Conservation (phyloP, 148 eudicot species). For the Camellia sinensis region DNA sequence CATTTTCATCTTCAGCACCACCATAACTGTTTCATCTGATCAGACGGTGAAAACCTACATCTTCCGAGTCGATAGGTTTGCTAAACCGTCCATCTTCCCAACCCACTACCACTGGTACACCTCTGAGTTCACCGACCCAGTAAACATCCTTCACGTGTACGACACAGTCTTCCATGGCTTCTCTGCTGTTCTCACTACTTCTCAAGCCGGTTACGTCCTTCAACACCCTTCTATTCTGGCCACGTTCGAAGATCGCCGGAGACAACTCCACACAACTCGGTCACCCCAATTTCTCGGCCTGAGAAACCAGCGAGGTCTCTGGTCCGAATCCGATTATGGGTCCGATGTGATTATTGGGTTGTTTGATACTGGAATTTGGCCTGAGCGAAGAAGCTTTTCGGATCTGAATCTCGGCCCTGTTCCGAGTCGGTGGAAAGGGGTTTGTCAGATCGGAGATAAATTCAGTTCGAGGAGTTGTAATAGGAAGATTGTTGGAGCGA, state of each 20-base stretch:
- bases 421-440: constrained; percentile 72
- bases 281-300: constrained; percentile 95
- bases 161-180: constrained; percentile 83
- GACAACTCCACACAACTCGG: constrained; percentile 83
- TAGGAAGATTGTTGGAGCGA: constrained; percentile 68
- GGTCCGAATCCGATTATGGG: constrained; percentile 96
- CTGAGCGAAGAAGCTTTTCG: constrained; percentile 75
- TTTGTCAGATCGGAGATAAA: constrained; percentile 54
- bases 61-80: constrained; percentile 39
- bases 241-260: constrained; percentile 59
- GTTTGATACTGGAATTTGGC: constrained; percentile 90
- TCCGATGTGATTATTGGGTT: constrained; percentile 83
- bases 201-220: constrained; percentile 37
- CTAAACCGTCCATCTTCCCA: constrained; percentile 78
- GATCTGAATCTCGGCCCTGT: constrained; percentile 80
- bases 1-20: constrained; percentile 22
- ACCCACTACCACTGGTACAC: constrained; percentile 78
- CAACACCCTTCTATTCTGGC: constrained; percentile 68
- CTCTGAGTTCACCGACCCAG: constrained; percentile 47
- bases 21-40: constrained; percentile 14
- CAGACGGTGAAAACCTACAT: constrained; percentile 53
- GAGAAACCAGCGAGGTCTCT: constrained; percentile 67
- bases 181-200: constrained; percentile 59
- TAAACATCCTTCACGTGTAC: constrained; percentile 66
- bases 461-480: constrained; percentile 55